phyloP scores from a whole-genome alignment of 2,329 filamentous ascomycete species.

The Chaetomiaceae sp. region DNA sequence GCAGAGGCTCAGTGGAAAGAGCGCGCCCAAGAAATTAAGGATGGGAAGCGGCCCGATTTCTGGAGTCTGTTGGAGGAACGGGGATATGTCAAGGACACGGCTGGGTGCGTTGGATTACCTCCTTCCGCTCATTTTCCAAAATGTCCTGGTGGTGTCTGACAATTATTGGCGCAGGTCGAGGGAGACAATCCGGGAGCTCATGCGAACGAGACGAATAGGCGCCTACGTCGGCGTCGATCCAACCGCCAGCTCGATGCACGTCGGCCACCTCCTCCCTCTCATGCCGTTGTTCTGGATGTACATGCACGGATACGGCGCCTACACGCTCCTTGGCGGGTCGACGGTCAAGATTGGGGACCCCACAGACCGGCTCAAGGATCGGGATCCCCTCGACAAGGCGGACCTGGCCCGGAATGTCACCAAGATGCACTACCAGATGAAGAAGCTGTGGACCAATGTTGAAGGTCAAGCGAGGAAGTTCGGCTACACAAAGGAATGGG shows the following conservation, averaged over 20 bases:
- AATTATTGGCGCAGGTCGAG: constrained; percentile 33
- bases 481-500: constrained; percentile 58
- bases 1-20: constrained; percentile 45
- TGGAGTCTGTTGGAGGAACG: constrained; percentile 65
- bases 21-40: constrained; percentile 43
- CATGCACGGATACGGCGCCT: constrained; percentile 64
- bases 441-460: constrained; percentile 70
- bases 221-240: constrained; percentile 80
- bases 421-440: constrained; percentile 65
- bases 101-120: constrained; percentile 51
- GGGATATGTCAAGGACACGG: constrained; percentile 68
- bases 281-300: constrained; percentile 86
- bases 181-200: constrained; percentile 53
- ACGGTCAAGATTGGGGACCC: constrained; percentile 78
- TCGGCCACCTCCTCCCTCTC: constrained; percentile 74
- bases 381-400: constrained; percentile 48
- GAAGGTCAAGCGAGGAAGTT: constrained; percentile 60
- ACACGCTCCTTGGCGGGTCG: constrained; percentile 66
- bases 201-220: constrained; percentile 62
- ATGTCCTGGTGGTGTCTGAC: constrained; percentile 6
- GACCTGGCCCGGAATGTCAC: constrained; percentile 59
- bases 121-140: no score
- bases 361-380: constrained; percentile 60
- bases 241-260: constrained; percentile 71
- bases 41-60: constrained; percentile 48